Conservation (phyloP, 345 rosid genomes). For the Pugionium dolabratum region DNA sequence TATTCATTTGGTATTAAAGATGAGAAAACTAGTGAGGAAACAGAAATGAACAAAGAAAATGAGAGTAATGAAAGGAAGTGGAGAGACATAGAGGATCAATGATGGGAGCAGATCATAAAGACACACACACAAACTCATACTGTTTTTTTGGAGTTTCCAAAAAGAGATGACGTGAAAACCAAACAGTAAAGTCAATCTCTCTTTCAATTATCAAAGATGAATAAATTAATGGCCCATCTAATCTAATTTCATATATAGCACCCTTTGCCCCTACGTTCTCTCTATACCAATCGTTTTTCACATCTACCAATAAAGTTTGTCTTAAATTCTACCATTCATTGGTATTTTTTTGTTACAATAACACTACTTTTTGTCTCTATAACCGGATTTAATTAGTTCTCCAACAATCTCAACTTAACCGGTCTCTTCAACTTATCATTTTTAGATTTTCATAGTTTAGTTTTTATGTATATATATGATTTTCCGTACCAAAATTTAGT, state of each 20-base stretch:
- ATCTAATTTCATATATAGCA: too few species aligned
- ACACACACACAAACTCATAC: slow-evolving; percentile 39
- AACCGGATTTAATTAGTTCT: too few species aligned
- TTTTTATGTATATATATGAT: too few species aligned
- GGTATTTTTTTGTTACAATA: slow-evolving; percentile 24
- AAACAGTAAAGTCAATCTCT: slow-evolving; percentile 24
- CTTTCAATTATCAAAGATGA: too few species aligned
- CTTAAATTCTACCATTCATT: slow-evolving; percentile 27
- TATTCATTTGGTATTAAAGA: too few species aligned
- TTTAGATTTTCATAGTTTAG: too few species aligned
- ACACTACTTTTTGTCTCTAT: too few species aligned
- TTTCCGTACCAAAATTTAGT: too few species aligned
- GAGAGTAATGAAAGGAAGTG: slow-evolving; percentile 36
- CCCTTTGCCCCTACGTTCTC: not conserved
- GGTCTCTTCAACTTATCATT: too few species aligned
- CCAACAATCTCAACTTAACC: too few species aligned
- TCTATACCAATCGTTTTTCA: slow-evolving; percentile 10
- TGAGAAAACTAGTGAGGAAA: slow-evolving; percentile 27
- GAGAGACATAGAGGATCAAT: slow-evolving; percentile 43
- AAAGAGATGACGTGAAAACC: slow-evolving; percentile 44
- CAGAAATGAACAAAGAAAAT: slow-evolving; percentile 20
- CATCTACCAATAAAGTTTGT: slow-evolving; percentile 34
- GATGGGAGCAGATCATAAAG: slow-evolving; percentile 42
- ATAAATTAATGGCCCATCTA: too few species aligned
- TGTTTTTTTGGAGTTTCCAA: slow-evolving; percentile 42